These are phyloP conservation scores for Acer yangbiense DNA, from an alignment of 345 rosid genomes.

Conservation along the genomic window DNA sequence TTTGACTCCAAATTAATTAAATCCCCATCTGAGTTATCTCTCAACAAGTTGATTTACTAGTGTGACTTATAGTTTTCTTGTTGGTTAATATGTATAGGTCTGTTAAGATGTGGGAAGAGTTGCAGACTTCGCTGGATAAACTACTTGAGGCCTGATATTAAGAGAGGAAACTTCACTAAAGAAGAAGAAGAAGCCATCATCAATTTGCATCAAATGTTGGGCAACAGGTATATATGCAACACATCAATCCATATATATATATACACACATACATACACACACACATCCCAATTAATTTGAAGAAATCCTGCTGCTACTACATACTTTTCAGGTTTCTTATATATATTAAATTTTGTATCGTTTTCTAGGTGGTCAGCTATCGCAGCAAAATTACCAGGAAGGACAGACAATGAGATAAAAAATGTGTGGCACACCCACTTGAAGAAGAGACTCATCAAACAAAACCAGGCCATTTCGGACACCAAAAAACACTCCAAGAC, in stretches of 20 bases:
- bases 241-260: too few species aligned
- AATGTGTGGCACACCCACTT: conserved; percentile 95
- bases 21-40: too few species aligned
- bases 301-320: too few species aligned
- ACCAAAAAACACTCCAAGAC: conserved; percentile 22
- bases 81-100: conserved; percentile 37
- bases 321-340: not conserved
- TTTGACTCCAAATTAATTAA: too few species aligned
- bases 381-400: conserved; percentile 78
- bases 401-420: conserved; percentile 91
- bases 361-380: conserved; percentile 81
- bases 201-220: conserved; percentile 62
- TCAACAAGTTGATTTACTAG: not conserved
- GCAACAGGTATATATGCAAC: conserved; percentile 55
- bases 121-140: conserved; percentile 81
- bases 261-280: too few species aligned
- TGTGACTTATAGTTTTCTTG: not conserved
- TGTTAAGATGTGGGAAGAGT: conserved; percentile 78
- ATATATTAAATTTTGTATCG: not conserved
- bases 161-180: conserved; percentile 73
- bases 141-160: conserved; percentile 77
- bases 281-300: not conserved
- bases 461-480: conserved; percentile 30
- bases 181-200: conserved; percentile 85
- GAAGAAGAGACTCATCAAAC: conserved; percentile 63